A percentile compares a stretch with the other conserved stretches of the same genome.
These are phyloP conservation scores for Patellifolia procumbens DNA, from an alignment of 179 eudicot genomes.

Conservation along the genomic window DNA sequence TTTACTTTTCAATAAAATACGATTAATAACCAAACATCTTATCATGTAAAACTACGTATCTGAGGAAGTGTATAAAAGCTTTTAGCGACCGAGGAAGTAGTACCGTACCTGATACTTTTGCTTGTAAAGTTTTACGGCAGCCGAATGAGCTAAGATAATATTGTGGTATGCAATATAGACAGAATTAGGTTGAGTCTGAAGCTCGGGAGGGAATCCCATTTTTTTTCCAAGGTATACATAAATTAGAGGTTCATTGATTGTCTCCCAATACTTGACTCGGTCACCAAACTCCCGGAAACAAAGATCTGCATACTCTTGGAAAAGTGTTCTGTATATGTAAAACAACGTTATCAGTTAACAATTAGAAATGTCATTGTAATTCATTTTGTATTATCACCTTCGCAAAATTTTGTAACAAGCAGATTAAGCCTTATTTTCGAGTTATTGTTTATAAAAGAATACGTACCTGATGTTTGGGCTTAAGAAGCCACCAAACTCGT, in stretches of 20 bases:
- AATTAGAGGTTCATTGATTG: constrained; percentile 33
- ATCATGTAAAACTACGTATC: no score
- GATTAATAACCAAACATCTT: no score
- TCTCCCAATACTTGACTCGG: constrained; percentile 35
- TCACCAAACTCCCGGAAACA: constrained; percentile 39
- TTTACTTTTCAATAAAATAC: no score
- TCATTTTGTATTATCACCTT: not conserved
- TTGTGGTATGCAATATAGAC: constrained; percentile 21
- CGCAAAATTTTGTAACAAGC: not conserved
- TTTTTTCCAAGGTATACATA: constrained; percentile 8
- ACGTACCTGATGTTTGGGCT: not conserved
- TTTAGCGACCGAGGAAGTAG: not conserved
- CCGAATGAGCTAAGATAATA: constrained; percentile 24
- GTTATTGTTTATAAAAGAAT: no score
- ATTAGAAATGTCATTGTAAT: not conserved
- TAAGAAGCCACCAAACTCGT: constrained; percentile 7
- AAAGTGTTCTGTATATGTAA: constrained; percentile 29
- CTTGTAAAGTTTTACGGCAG: constrained; percentile 17
- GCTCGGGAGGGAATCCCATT: not conserved
- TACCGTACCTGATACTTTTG: constrained; percentile 28
- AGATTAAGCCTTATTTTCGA: not conserved
- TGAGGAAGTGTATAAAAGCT: no score
- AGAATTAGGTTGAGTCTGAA: not conserved
- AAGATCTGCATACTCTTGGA: constrained; percentile 30
- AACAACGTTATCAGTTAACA: not conserved